Base-by-base conservation (phyloP, 345 rosid species). In the Microcos paniculata region DNA sequence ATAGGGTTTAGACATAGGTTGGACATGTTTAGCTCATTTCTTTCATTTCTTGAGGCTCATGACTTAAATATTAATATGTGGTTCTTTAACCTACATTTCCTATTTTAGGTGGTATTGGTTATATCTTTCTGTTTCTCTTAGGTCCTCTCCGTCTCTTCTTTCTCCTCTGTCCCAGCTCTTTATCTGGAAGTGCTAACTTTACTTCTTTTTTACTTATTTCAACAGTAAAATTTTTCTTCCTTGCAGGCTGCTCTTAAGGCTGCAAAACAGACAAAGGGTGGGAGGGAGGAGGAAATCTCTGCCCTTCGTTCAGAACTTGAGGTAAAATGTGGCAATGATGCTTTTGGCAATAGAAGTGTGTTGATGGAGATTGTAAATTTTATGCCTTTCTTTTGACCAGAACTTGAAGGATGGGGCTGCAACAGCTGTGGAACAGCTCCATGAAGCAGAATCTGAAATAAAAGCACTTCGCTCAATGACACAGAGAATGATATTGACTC, bases 231-330 rank as follows among this genome's bases (percentile, higher is more conserved):
- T n/a, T 30, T 33, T 76, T n/a, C 56, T 71, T 78, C 63, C 53
- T 83, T 67, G 52, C 89, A 96, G 99, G 98, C 94, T 84, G 92
- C 97, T 77, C 91, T 96, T 51, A 96, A 87, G 85, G 97, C 91
- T 76, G 93, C 94, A 76, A 88, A 88, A 79, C 96, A 87, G 81
- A 84, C 88, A 68, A 91, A 80, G 61, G 89, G 82, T 72, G 97
- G 94, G 51, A 91, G 86, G 84, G 96, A 91, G 68, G 97, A 82
- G 24, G 97, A 90, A 84, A 76, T 90, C 83, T 83, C 86, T 82
- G 75, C 89, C 74, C 90, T 96, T 77, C 93, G 85, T 64, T 76
- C 88, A 38, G 98, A 91, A 87, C 86, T 92, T 74, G 90, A 92
- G 97, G 99, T 92, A 83, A 77, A 82, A 75, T 79, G 73, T 78